phyloP scores from a whole-genome alignment of 441 rosid species.

The Erodium texanum region DNA sequence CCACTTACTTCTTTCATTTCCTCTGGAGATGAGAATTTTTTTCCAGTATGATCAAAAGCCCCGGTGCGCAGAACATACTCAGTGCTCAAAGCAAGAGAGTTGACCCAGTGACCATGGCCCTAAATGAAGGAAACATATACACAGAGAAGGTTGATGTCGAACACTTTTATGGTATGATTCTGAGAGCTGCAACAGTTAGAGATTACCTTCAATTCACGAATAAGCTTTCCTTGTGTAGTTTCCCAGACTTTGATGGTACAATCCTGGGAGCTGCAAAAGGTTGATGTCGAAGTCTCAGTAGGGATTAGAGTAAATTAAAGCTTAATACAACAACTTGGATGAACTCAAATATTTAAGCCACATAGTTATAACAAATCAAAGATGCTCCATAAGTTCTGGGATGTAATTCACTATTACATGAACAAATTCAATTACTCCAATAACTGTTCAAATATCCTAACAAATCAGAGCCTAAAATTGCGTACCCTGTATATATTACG shows the following conservation, averaged over 20 bases:
- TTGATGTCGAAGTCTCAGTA: no score
- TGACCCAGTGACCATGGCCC: conserved; percentile 99
- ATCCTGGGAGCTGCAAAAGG: conserved; percentile 71
- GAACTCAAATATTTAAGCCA: no score
- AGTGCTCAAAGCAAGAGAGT: conserved; percentile 92
- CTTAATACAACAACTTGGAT: no score
- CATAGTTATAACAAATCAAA: no score
- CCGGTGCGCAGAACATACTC: conserved; percentile 94
- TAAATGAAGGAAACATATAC: conserved; percentile 20
- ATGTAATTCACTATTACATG: no score
- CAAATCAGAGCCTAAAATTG: not conserved
- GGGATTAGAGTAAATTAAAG: not conserved
- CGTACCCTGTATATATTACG: conserved; percentile 81
- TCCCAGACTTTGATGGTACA: conserved; percentile 97
- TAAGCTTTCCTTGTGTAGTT: conserved; percentile 88
- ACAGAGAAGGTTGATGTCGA: conserved; percentile 2
- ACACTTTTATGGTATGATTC: conserved; percentile 8
- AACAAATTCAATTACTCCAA: no score
- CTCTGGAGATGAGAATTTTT: conserved; percentile 68
- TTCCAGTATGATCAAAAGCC: conserved; percentile 91
- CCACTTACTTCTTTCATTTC: conserved; percentile 71
- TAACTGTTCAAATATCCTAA: no score
- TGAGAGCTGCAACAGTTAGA: conserved; percentile 5
- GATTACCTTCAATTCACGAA: conserved; percentile 89
- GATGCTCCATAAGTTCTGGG: no score